Percentiles rank a stretch among this genome's conserved stretches.
Conservation (phyloP, 2,329 filamentous ascomycete genomes). For the Aspergillus awamori region DNA sequence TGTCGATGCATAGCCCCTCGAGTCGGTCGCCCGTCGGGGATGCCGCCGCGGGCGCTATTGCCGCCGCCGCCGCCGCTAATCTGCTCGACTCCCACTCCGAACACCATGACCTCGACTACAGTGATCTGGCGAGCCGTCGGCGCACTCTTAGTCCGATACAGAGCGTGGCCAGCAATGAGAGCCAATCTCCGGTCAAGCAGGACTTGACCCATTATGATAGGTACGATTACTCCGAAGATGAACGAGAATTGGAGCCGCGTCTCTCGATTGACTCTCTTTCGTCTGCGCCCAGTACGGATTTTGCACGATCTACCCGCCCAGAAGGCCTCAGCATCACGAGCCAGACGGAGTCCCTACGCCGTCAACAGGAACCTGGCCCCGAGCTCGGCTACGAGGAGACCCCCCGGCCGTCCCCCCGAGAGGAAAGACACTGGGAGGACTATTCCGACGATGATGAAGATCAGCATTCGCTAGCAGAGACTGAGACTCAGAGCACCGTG, state of each 20-base stretch:
- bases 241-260: constrained; percentile 52
- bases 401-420: constrained; percentile 25
- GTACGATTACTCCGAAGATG: constrained; percentile 62
- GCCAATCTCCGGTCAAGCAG: constrained; percentile 66
- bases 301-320: constrained; percentile 58
- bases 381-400: constrained; percentile 45
- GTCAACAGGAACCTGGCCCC: constrained; percentile 38
- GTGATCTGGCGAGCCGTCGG: constrained; percentile 63
- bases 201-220: constrained; percentile 58
- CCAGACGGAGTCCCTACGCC: constrained; percentile 52
- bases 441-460: constrained; percentile 47
- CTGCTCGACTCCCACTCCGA: constrained; percentile 47
- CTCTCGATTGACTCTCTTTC: constrained; percentile 62
- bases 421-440: constrained; percentile 28
- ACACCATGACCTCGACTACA: constrained; percentile 54
- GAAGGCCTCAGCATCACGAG: constrained; percentile 57
- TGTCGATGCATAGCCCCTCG: constrained; percentile 49
- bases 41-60: constrained; percentile 43
- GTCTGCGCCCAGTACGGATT: constrained; percentile 61
- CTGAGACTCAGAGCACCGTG: constrained; percentile 51
- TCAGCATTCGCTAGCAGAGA: constrained; percentile 49
- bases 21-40: constrained; percentile 34
- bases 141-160: constrained; percentile 85
- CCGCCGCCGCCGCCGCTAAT: constrained; percentile 43
- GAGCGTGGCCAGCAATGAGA: constrained; percentile 84